phyloP scores from a whole-genome alignment of 345 rosid genomes.

The Clausena lansium region DNA sequence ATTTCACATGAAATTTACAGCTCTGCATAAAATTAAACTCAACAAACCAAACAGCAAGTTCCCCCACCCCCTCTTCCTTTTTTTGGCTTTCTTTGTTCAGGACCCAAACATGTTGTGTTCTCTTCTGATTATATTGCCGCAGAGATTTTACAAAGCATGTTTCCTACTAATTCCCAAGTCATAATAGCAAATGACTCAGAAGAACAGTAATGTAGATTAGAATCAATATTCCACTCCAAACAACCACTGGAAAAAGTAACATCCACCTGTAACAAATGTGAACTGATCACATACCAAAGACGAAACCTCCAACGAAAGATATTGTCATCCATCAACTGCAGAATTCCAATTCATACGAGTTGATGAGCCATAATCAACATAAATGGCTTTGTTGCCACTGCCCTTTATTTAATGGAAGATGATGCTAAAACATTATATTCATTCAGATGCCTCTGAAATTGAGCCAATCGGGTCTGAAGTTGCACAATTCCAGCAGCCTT shows the following conservation, averaged over 20 bases:
- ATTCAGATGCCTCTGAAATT: slow-evolving; percentile 48
- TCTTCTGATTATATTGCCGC: background rate
- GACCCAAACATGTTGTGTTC: background rate
- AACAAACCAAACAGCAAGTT: background rate
- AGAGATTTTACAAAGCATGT: background rate
- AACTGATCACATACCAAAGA: background rate
- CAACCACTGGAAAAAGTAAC: background rate
- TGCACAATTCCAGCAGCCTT: slow-evolving; percentile 62
- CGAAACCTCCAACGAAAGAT: background rate
- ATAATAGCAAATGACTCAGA: background rate
- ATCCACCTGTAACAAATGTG: background rate
- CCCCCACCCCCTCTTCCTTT: no score
- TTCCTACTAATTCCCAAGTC: background rate
- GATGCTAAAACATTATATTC: slow-evolving; percentile 49
- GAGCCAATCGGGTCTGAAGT: slow-evolving; percentile 47
- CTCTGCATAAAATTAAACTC: background rate
- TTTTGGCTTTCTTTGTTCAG: background rate
- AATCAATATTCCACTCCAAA: background rate
- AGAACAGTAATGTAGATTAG: background rate
- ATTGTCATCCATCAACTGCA: background rate
- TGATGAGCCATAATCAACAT: background rate
- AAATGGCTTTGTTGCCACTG: slow-evolving; percentile 1
- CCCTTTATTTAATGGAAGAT: slow-evolving; percentile 12
- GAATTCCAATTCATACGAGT: background rate
- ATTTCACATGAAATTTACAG: background rate